Evolutionary conservation across 1,284 basidiomycete genomes (phyloP).

Genomic region (Pisolithus thermaeus): DNA sequence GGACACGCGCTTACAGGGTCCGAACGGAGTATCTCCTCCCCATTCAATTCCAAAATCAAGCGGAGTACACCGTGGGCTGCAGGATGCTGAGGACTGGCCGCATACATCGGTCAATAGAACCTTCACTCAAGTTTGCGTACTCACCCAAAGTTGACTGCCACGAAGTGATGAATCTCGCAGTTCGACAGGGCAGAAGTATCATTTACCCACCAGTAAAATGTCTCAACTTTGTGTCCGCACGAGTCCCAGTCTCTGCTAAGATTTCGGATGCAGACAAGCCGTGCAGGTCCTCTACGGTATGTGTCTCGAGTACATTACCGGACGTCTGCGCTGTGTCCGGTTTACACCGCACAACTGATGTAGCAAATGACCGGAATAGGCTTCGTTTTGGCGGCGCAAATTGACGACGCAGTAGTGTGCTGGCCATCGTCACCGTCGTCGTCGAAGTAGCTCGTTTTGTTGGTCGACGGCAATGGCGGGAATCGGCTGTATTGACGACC

Average conservation of each 20-base stretch:
- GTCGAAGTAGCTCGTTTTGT: constrained; percentile 16
- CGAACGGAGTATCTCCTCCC: constrained; percentile 88
- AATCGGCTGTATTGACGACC: constrained; percentile 12
- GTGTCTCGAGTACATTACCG: constrained; percentile 51
- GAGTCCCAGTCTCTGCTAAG: constrained; percentile 66
- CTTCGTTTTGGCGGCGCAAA: constrained; percentile 30
- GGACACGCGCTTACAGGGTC: constrained; percentile 65
- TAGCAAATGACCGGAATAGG: constrained; percentile 21
- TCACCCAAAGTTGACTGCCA: constrained; percentile 83
- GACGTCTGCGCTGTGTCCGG: constrained; percentile 20
- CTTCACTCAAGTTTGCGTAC: constrained; percentile 16
- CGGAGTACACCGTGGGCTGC: constrained; percentile 98
- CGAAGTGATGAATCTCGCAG: constrained; percentile 2
- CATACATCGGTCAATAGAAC: background rate
- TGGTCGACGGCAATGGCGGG: constrained; percentile 19
- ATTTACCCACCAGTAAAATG: constrained; percentile 78
- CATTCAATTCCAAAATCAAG: constrained; percentile 96
- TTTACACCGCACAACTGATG: constrained; percentile 21
- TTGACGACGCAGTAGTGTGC: constrained; percentile 37
- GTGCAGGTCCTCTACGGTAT: constrained; percentile 80
- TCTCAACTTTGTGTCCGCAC: constrained; percentile 78
- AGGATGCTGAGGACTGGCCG: constrained; percentile 85
- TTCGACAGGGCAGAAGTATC: constrained; percentile 6
- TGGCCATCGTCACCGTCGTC: constrained; percentile 27
- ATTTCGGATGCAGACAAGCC: constrained; percentile 73